Percentiles rank a stretch among this genome's conserved stretches.
Evolutionary conservation across 2,329 filamentous ascomycete species (phyloP).

Genomic region (Bipolaris oryzae): DNA sequence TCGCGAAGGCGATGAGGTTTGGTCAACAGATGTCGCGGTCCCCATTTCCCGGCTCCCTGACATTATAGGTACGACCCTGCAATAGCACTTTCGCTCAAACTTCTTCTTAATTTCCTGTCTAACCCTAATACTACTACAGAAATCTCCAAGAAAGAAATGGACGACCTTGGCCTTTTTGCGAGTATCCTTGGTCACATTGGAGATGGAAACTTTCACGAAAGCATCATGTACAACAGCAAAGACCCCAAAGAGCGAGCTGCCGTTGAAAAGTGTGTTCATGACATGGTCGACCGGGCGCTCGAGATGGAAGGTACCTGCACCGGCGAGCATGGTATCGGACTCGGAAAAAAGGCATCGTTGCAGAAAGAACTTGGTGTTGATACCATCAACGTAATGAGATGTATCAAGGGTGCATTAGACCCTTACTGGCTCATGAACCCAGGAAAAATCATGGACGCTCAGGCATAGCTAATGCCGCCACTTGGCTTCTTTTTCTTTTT

Average conservation of each 20-base stretch:
- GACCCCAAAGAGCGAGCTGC: slow-evolving; percentile 73
- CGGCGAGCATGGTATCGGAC: slow-evolving; percentile 84
- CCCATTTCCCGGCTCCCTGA: slow-evolving; percentile 66
- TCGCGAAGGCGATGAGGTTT: slow-evolving; percentile 62
- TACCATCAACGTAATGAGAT: slow-evolving; percentile 83
- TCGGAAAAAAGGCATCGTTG: slow-evolving; percentile 83
- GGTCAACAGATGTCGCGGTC: slow-evolving; percentile 67
- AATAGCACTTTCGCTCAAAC: neutral
- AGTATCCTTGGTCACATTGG: slow-evolving; percentile 89
- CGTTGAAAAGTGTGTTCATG: slow-evolving; percentile 81
- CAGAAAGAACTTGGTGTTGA: slow-evolving; percentile 79
- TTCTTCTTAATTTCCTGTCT: slow-evolving; percentile 15
- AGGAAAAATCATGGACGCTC: slow-evolving; percentile 81
- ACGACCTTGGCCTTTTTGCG: slow-evolving; percentile 82
- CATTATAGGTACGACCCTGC: slow-evolving; percentile 59
- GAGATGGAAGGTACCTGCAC: slow-evolving; percentile 96
- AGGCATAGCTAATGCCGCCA: slow-evolving; percentile 18
- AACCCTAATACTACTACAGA: slow-evolving; percentile 57
- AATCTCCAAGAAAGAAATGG: slow-evolving; percentile 86
- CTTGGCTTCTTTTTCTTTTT: slow-evolving; percentile 3
- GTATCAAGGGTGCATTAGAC: slow-evolving; percentile 81
- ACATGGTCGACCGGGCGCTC: slow-evolving; percentile 88
- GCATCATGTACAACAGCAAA: slow-evolving; percentile 81
- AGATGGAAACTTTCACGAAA: slow-evolving; percentile 93
- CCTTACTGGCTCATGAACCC: slow-evolving; percentile 90